Evolutionary conservation across 1,284 basidiomycete species (phyloP).

Genomic region (Phellopilus nigrolimitatus): DNA sequence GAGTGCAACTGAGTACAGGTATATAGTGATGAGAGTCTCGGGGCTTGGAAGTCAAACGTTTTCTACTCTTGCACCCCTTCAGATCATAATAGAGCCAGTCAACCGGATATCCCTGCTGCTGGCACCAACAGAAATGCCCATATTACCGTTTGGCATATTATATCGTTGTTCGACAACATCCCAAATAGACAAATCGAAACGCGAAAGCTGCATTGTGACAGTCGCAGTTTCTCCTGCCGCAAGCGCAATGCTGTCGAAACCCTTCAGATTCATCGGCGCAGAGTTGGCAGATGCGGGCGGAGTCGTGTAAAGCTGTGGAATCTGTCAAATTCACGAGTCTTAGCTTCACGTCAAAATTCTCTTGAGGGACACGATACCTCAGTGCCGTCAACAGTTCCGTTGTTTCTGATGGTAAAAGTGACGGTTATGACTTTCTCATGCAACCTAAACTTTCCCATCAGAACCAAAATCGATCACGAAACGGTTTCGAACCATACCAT

Average conservation of each 20-base stretch:
- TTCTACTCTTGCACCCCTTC: too few relatives aligned
- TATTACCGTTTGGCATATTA: slow-evolving; percentile 39
- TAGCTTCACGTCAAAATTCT: background rate
- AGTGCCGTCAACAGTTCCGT: slow-evolving; percentile 31
- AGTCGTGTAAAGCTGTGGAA: slow-evolving; percentile 63
- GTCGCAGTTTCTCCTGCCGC: slow-evolving; percentile 40
- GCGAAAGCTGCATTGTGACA: slow-evolving; percentile 54
- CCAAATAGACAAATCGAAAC: slow-evolving; percentile 62
- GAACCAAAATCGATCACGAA: background rate
- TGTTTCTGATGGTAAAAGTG: slow-evolving; percentile 33
- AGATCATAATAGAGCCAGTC: slow-evolving; percentile 22
- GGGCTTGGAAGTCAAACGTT: too few relatives aligned
- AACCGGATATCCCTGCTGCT: slow-evolving; percentile 49
- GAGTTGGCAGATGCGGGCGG: slow-evolving; percentile 51
- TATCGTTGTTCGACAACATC: slow-evolving; percentile 47
- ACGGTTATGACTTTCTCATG: slow-evolving; percentile 31
- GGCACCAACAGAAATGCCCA: slow-evolving; percentile 44
- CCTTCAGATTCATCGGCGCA: slow-evolving; percentile 59
- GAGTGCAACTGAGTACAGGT: too few relatives aligned
- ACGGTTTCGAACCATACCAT: slow-evolving; percentile 23
- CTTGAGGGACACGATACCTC: slow-evolving; percentile 24
- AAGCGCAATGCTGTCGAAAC: slow-evolving; percentile 58
- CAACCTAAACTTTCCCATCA: slow-evolving; percentile 24
- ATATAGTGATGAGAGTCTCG: too few relatives aligned
- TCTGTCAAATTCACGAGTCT: slow-evolving; percentile 30